phyloP scores from a whole-genome alignment of 148 eudicot species.

The Diospyros lotus region DNA sequence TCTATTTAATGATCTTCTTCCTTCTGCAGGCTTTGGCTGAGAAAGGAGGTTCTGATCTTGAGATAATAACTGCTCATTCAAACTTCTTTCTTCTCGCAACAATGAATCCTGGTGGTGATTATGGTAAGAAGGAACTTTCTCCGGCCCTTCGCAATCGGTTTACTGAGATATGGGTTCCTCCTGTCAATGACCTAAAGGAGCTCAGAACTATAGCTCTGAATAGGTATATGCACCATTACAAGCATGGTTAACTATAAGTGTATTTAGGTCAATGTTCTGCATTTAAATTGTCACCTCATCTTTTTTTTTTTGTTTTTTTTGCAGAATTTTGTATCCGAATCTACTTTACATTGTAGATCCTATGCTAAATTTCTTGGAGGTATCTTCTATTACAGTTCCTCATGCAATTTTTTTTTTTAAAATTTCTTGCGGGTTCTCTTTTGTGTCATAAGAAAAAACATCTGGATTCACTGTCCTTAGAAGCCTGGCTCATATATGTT shows the following conservation, averaged over 20 bases:
- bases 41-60: slow-evolving; percentile 83
- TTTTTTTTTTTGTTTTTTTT: slow-evolving; percentile 8
- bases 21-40: slow-evolving; percentile 80
- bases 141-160: slow-evolving; percentile 98
- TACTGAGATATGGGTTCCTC: slow-evolving; percentile 98
- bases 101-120: slow-evolving; percentile 99
- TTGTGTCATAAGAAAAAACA: background rate
- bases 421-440: background rate
- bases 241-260: slow-evolving; percentile 1
- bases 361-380: slow-evolving; percentile 81
- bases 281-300: slow-evolving; percentile 1
- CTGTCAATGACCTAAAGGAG: slow-evolving; percentile 65
- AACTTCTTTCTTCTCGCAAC: slow-evolving; percentile 92
- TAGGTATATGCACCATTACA: slow-evolving; percentile 40
- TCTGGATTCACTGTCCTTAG: background rate
- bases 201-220: slow-evolving; percentile 62
- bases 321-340: slow-evolving; percentile 52
- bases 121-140: slow-evolving; percentile 92
- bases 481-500: background rate
- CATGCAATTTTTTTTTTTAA: background rate
- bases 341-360: slow-evolving; percentile 51
- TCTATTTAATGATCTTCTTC: too few relatives aligned
- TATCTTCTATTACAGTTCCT: slow-evolving; percentile 24
- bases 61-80: slow-evolving; percentile 69
- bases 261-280: background rate